Base-by-base conservation (phyloP, 371 early-diverging fungal genomes). In the Parasitella parasitica region DNA sequence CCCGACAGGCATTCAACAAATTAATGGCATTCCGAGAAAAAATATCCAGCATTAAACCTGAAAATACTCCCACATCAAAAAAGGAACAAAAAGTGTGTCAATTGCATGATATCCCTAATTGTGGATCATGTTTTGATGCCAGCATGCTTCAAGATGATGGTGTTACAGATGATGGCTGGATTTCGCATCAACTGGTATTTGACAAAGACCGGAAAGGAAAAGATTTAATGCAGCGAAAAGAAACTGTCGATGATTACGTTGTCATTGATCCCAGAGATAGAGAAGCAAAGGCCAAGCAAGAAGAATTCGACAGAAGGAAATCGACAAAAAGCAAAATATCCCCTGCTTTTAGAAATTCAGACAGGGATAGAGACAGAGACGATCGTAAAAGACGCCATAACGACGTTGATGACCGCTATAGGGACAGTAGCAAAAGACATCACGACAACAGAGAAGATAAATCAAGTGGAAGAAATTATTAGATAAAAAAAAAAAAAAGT, bases 231-330 rank as follows among this genome's bases (percentile, higher is more conserved):
- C 79, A 85, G 27, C 76, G 84, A 38, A 77, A 77, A 15, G 89
- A 89, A 39, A 78, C 79, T 5, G 80, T 87, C 1, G 86, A 92
- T 61, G 91, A 90, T 54, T 91, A 88, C 66, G 75, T 89, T 6
- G 91, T 92, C 12, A 88, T 91, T 69, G 93, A 92, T 62, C 91
- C 93, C 9, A 71, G 84, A 13, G 75, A 74, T 15, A 67, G 77
- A 36, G 73, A 76, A 36, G 76, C 76, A 15, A 67, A 80, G 53
- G 76, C 75, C 0, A 68, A 73, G 34, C 70, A 79, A 37, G 67
- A 77, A 59, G 76, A 75, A 36, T 70, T 65, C 12, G 75, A 77
- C 13, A 55, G 59, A 54, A 67, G 59, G 24, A 67, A 63, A 38
- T 48, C 49, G 28, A 64, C 68, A 9, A 69, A 70, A 27, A 66